Percentiles rank a stretch among this genome's conserved stretches.
phyloP scores from a whole-genome alignment of 768 basidiomycete genomes.

The Pleurotus pulmonarius region DNA sequence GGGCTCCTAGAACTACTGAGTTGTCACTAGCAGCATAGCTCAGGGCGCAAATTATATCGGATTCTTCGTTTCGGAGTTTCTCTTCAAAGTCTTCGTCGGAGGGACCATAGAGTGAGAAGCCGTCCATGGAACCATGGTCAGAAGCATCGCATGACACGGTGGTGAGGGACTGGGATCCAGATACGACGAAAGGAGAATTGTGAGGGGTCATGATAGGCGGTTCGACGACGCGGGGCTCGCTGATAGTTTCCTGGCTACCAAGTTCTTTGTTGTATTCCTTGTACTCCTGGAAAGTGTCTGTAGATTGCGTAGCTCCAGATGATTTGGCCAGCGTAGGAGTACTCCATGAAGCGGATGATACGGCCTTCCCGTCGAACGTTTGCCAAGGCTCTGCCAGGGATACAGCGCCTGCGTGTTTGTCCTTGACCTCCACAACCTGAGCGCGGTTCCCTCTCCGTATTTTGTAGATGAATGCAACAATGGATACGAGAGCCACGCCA shows the following conservation, averaged over 20 bases:
- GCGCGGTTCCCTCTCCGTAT: constrained; percentile 8
- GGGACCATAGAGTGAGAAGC: background rate
- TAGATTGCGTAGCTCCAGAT: background rate
- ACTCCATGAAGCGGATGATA: background rate
- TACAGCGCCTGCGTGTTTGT: constrained; percentile 10
- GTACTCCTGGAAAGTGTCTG: no score
- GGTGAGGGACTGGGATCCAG: background rate
- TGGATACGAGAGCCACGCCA: constrained; percentile 5
- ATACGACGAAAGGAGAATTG: background rate
- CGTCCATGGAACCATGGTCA: background rate
- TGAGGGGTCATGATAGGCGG: no score
- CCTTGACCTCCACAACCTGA: constrained; percentile 1
- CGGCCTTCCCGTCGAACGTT: background rate
- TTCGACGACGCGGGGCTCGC: no score
- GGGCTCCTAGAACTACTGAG: background rate
- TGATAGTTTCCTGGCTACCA: no score
- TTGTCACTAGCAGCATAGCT: background rate
- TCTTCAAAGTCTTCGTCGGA: constrained; percentile 14
- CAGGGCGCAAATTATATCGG: constrained; percentile 22
- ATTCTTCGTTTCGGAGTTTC: constrained; percentile 22
- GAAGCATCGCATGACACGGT: constrained; percentile 1
- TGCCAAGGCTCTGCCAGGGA: background rate
- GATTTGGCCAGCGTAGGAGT: background rate
- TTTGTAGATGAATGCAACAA: background rate
- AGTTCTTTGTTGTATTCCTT: no score